Base-by-base conservation (phyloP, 495 filamentous ascomycete genomes). In the Hypoxylon fuscum region DNA sequence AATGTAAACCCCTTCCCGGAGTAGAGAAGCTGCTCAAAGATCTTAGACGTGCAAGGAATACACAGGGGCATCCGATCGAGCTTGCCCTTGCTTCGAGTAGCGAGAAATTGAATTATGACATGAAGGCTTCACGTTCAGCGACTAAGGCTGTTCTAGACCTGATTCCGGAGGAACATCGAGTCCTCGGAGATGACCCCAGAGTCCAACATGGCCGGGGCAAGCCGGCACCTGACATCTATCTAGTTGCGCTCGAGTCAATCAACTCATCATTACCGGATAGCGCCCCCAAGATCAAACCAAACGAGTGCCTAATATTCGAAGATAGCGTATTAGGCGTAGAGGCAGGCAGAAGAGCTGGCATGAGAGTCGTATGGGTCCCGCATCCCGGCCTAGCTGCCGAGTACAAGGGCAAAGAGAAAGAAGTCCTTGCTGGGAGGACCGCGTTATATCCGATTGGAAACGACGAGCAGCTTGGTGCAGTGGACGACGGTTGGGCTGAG, bases 331-430 rank as follows among this genome's bases (percentile, higher is more conserved):
- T 89, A 0, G 93, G 93, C 1, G 88, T 94, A 0, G 93, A 97
- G 74, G 83, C 91, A 4, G 93, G 89, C 18, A 74, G 93, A 43
- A 80, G 93, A 59, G 93, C 93, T 0, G 93, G 92, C 0, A 96
- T 96, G 93, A 82, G 90, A 64, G 90, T 91, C 9, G 79, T 93
- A 0, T 97, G 93, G 93, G 87, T 88, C 46, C 93, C 93, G 12
- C 91, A 96, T 81, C 81, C 84, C 3, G 87, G 80, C 41, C 68
- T 97, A 38, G 68, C 85, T 60, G 76, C 77, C 51, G 84, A 88
- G 66, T 94, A 88, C 68, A 71, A 72, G 38, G 91, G 87, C 0
- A 81, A 83, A 38, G 89, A 93, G 74, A 81, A 80, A 44, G 84
- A 90, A 68, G 91, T 97, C 6, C 77, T 97, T 14, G 93, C 93